Conservation (phyloP, 345 rosid genomes). For the Euphorbia tirucalli region DNA sequence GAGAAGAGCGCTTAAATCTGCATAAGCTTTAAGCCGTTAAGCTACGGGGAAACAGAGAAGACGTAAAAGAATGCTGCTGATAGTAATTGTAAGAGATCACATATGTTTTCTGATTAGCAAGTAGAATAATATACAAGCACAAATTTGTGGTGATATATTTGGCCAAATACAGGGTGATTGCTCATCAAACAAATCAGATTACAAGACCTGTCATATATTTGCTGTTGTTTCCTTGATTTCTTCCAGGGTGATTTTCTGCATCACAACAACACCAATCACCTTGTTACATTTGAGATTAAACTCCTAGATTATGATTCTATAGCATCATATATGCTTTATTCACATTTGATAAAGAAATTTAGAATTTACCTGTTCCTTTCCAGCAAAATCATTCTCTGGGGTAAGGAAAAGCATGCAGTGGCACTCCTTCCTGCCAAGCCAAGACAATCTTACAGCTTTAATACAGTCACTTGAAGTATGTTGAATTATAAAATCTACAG, state of each 20-base stretch:
- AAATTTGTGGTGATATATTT: background rate
- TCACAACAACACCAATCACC: constrained; percentile 9
- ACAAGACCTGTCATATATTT: constrained; percentile 42
- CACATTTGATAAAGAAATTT: background rate
- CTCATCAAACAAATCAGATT: constrained; percentile 11
- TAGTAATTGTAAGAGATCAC: background rate
- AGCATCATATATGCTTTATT: too few species aligned
- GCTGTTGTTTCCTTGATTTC: constrained; percentile 70
- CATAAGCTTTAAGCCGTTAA: too few species aligned
- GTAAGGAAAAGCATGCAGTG: constrained; percentile 99
- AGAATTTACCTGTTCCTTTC: constrained; percentile 73
- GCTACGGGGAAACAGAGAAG: too few species aligned
- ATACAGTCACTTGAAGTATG: background rate
- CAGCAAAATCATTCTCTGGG: constrained; percentile 94
- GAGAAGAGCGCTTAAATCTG: too few species aligned
- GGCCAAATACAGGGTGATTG: constrained; percentile 13
- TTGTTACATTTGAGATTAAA: background rate
- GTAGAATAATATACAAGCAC: constrained; percentile 29
- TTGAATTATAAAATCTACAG: background rate
- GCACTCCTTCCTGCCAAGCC: constrained; percentile 90
- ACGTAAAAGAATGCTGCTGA: background rate
- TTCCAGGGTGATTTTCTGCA: constrained; percentile 71
- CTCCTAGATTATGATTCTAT: background rate
- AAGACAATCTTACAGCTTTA: constrained; percentile 11
- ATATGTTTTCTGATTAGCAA: constrained; percentile 5